Percentiles rank a stretch among this genome's conserved stretches.
phyloP scores from a whole-genome alignment of 2,329 filamentous ascomycete genomes.

The Capronia americana region DNA sequence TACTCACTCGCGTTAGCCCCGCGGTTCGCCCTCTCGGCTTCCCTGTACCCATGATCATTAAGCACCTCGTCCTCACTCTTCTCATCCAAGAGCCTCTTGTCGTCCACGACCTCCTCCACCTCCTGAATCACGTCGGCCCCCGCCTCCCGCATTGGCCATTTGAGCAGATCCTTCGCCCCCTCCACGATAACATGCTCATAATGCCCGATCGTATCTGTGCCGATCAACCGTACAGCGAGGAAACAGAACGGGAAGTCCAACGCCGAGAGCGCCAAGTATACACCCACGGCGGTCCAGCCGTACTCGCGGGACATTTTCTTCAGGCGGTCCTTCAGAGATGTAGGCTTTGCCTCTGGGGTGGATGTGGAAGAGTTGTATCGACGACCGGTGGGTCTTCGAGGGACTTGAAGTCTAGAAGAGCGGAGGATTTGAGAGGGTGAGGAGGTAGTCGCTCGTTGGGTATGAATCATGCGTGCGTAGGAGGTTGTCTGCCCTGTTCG shows the following conservation, averaged over 20 bases:
- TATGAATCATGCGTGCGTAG: constrained; percentile 22
- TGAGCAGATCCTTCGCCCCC: constrained; percentile 45
- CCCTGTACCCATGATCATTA: constrained; percentile 61
- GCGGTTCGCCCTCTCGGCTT: constrained; percentile 66
- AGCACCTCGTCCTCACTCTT: constrained; percentile 36
- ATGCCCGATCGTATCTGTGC: constrained; percentile 80
- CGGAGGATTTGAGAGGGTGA: constrained; percentile 23
- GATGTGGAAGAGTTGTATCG: constrained; percentile 36
- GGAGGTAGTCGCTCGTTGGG: constrained; percentile 15
- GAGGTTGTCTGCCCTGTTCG: background rate
- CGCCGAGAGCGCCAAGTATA: constrained; percentile 82
- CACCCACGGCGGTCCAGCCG: constrained; percentile 90
- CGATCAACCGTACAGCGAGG: constrained; percentile 79
- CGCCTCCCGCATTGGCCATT: constrained; percentile 36
- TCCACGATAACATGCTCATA: constrained; percentile 54
- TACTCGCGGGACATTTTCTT: constrained; percentile 90
- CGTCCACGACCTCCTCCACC: constrained; percentile 56
- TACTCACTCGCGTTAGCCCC: constrained; percentile 75
- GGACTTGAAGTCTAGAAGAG: constrained; percentile 5
- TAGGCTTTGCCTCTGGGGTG: constrained; percentile 39
- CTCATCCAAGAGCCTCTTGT: constrained; percentile 37
- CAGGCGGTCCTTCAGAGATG: constrained; percentile 71
- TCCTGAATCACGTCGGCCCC: constrained; percentile 42
- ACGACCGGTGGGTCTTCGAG: constrained; percentile 23
- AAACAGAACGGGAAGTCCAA: constrained; percentile 97